Evolutionary conservation across 1,139 yeast genomes (phyloP), one percentile per base, ranked within the genome.

Genomic region (Debaryomyces sp.): DNA sequence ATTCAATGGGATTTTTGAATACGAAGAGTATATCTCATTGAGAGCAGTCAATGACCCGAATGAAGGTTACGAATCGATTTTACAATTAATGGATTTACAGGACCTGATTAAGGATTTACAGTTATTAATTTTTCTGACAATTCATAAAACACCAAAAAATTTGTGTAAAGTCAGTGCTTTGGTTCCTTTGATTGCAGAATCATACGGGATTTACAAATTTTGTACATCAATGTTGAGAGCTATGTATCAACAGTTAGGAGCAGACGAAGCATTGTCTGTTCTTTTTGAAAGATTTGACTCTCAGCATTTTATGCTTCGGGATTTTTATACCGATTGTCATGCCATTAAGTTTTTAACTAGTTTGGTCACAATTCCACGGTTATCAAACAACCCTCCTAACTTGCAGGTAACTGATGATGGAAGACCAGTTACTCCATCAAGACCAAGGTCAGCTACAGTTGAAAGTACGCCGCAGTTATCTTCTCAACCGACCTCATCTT

Each of bases 1-100:
- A 2, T 94, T 92, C 70, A 92, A 89, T 62, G 98, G 98, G 18
- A 91, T 92, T 41, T 94, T 94, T 68, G 99, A 94, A 64, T 94
- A 94, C 62, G 96, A 91, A 65, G 99, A 94, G 63, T 94, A 92
- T 63, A 84, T 92, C 40, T 89, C 97, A 2, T 77, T 94, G 56
- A 81, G 91, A 52, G 85, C 92, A 3, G 96, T 90, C 35, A 87
- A 89, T 61, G 97, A 94, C 63, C 97, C 97, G 2, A 92, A 94
- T 63, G 97, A 91, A 69, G 98, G 98, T 6, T 94, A 89, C 63
- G 97, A 92, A 61, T 85, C 96, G 1, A 83, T 92, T 54, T 69
- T 90, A 55, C 97, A 90, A 63, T 74, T 94, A 60, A 87, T 91
- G 91, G 84, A 84, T 48, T 74, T 92, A 50, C 97, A 91, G 67